Conservation (phyloP, 192 early-diverging fungal species). For the Entophlyctis luteolus region DNA sequence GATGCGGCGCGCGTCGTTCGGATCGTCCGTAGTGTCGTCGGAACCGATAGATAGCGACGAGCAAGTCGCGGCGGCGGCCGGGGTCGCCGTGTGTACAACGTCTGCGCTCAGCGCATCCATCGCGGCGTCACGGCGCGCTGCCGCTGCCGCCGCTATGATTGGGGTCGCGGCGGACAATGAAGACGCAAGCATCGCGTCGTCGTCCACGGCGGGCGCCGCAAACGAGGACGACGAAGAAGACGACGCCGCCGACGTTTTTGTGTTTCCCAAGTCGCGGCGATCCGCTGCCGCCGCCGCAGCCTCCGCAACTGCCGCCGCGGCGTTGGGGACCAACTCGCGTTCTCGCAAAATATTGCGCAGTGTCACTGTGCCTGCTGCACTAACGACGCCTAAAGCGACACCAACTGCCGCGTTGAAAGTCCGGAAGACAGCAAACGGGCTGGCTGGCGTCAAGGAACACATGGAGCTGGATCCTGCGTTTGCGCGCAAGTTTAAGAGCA, state of each 20-base stretch:
- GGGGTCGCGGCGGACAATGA: not conserved
- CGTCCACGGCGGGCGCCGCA: not conserved
- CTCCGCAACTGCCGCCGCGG: too few species aligned
- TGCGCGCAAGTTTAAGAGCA: slow-evolving; percentile 17
- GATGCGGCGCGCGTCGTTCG: not conserved
- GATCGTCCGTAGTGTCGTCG: not conserved
- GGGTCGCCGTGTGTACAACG: too few species aligned
- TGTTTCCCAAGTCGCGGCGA: not conserved
- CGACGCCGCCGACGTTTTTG: not conserved
- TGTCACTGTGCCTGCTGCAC: too few species aligned
- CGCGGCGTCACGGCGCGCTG: not conserved
- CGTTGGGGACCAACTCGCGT: too few species aligned
- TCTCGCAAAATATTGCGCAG: too few species aligned
- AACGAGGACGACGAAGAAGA: not conserved
- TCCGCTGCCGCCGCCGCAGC: not conserved
- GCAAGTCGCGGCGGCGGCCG: not conserved
- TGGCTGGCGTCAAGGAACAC: not conserved
- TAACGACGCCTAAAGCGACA: too few species aligned
- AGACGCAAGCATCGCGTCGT: not conserved
- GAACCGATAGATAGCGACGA: not conserved
- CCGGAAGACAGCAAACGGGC: not conserved
- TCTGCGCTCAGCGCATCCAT: not conserved
- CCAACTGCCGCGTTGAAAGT: not conserved
- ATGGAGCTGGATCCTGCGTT: slow-evolving; percentile 11
- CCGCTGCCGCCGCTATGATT: not conserved